Percentiles rank a stretch among this genome's conserved stretches.
Conservation (phyloP, 805 yeast genomes). For the Candida argentea region DNA sequence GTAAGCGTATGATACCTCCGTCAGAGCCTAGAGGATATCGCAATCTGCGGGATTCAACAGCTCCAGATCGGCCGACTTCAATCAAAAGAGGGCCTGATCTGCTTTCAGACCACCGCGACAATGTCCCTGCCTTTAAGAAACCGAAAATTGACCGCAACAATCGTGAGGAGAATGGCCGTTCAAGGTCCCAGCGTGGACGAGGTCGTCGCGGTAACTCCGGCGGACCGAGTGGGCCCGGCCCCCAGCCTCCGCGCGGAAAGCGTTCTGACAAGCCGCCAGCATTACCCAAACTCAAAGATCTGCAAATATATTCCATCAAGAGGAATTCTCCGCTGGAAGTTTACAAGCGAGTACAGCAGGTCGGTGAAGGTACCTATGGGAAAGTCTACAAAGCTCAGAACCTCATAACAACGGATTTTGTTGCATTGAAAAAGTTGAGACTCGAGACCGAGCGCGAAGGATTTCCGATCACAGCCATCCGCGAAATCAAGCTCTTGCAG, state of each 20-base stretch:
- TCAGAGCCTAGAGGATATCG: slow-evolving; percentile 6
- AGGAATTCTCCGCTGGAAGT: slow-evolving; percentile 22
- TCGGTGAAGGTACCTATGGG: slow-evolving; percentile 99
- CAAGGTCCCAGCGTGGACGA: background rate
- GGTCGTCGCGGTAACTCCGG: background rate
- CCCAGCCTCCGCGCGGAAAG: slow-evolving; percentile 1
- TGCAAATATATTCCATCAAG: slow-evolving; percentile 25
- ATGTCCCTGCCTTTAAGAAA: too few species aligned
- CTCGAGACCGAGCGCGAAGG: slow-evolving; percentile 89
- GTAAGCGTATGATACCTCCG: slow-evolving; percentile 4
- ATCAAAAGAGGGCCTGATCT: background rate
- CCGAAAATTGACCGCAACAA: background rate
- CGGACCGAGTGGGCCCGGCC: background rate
- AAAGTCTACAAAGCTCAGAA: slow-evolving; percentile 87
- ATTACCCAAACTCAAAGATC: slow-evolving; percentile 1
- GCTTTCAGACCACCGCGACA: background rate
- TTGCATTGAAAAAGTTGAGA: slow-evolving; percentile 81
- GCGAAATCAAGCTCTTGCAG: slow-evolving; percentile 83
- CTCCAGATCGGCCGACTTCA: background rate
- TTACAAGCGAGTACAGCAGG: slow-evolving; percentile 72
- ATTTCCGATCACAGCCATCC: slow-evolving; percentile 88
- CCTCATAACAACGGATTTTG: slow-evolving; percentile 51
- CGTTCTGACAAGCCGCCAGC: slow-evolving; percentile 3
- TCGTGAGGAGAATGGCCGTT: background rate
- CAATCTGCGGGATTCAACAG: slow-evolving; percentile 3